Percentiles rank a stretch among this genome's conserved stretches.
These are phyloP conservation scores for Eimeria necatrix DNA, from an alignment of 169 alveolate species.

Conservation along the genomic window DNA sequence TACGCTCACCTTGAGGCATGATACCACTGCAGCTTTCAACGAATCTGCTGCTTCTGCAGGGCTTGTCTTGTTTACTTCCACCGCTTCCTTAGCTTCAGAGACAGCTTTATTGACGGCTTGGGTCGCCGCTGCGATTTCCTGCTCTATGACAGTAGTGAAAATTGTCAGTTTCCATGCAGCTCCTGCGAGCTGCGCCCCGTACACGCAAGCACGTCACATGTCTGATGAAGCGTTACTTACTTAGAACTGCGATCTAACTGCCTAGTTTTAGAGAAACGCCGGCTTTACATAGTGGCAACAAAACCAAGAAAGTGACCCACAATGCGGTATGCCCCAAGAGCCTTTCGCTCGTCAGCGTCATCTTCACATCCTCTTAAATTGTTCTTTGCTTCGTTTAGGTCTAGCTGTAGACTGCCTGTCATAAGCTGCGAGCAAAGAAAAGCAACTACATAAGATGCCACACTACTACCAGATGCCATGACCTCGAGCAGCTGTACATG, in stretches of 20 bases:
- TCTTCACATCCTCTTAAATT: constrained; percentile 27
- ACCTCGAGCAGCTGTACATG: no score
- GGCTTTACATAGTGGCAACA: no score
- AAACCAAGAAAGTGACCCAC: background rate
- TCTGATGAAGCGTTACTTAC: no score
- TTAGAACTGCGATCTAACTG: no score
- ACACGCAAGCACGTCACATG: background rate
- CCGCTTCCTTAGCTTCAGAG: constrained; percentile 45
- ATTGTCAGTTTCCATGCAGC: constrained; percentile 43
- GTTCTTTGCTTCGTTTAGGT: constrained; percentile 25
- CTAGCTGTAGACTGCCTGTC: constrained; percentile 44
- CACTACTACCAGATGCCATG: no score
- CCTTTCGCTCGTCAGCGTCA: constrained; percentile 60
- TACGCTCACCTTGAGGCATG: constrained; percentile 36
- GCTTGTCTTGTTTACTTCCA: background rate
- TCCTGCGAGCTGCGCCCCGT: background rate
- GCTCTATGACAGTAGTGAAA: constrained; percentile 38
- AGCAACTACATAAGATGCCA: background rate
- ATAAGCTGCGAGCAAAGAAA: constrained; percentile 22
- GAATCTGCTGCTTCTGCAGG: constrained; percentile 33
- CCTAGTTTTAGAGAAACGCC: no score
- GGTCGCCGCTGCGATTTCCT: constrained; percentile 17
- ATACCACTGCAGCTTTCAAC: constrained; percentile 41
- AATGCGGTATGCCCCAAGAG: constrained; percentile 26
- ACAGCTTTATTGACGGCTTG: constrained; percentile 42